A percentile compares a stretch with the other conserved stretches of the same genome.
phyloP scores from a whole-genome alignment of 2,329 filamentous ascomycete species.

The Zalaria sp. region DNA sequence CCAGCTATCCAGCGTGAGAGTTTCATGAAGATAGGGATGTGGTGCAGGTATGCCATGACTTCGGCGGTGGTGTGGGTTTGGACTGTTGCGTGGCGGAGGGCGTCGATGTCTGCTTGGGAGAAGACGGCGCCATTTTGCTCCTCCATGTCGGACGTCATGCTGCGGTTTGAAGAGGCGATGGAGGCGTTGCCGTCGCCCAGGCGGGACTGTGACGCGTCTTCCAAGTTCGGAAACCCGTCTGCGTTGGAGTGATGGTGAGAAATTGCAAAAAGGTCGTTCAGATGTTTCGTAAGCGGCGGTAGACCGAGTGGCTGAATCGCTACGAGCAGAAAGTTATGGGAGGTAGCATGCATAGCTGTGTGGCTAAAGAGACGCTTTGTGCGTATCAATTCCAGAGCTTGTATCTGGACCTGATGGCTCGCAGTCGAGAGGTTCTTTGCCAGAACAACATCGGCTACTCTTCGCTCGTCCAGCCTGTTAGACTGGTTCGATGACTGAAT shows the following conservation, averaged over 20 bases:
- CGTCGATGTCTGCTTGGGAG: slow-evolving; percentile 35
- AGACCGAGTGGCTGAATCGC: slow-evolving; percentile 43
- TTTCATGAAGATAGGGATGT: slow-evolving; percentile 75
- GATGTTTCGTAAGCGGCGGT: slow-evolving; percentile 25
- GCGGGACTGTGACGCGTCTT: slow-evolving; percentile 31
- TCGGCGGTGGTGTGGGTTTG: slow-evolving; percentile 57
- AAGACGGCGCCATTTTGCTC: neutral
- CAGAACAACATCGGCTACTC: slow-evolving; percentile 70
- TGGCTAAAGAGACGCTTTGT: slow-evolving; percentile 65
- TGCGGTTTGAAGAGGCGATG: too few relatives aligned
- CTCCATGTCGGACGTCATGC: too few relatives aligned
- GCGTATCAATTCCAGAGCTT: slow-evolving; percentile 63
- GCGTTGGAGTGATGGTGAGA: slow-evolving; percentile 67
- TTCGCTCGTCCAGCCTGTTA: slow-evolving; percentile 29
- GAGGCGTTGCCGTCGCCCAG: too few relatives aligned
- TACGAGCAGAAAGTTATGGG: slow-evolving; percentile 67
- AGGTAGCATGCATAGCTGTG: slow-evolving; percentile 58
- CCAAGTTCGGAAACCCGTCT: slow-evolving; percentile 62
- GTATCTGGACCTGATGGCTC: slow-evolving; percentile 65
- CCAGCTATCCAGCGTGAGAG: slow-evolving; percentile 72
- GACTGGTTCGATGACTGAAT: neutral
- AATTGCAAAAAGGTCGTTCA: slow-evolving; percentile 74
- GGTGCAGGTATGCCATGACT: slow-evolving; percentile 70
- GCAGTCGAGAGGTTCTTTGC: slow-evolving; percentile 66
- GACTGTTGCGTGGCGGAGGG: slow-evolving; percentile 44